Base-by-base conservation (phyloP, 805 yeast genomes). In the Schizosaccharomyces octosporus region DNA sequence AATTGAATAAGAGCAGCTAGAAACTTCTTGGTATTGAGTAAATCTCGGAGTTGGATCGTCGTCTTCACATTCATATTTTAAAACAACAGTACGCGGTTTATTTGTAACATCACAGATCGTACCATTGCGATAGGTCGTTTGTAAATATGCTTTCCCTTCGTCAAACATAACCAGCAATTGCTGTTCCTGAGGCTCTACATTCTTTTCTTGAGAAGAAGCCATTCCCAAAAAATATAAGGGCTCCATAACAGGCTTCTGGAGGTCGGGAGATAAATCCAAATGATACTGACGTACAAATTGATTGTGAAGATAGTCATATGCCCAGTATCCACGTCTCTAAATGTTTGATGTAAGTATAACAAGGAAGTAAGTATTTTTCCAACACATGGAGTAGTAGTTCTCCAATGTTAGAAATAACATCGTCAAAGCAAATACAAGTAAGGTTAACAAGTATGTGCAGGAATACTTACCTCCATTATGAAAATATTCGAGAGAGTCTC, bases 1-100 rank as follows among this genome's bases (percentile, higher is more conserved):
- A 55, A 59, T 59, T 11, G 31, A 29, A 59, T 59, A 59, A 11
- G 55, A 9, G 21, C 61, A 59, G 31, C 51, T 59, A 17, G 55
- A 29, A 2, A 59, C 31, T 42, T 59, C 61, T 15, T 39, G 41
- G 29, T 43, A 43, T 19, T 24, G 36, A 29, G 55, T n/a, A 7
- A 59, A 19, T 15, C 17, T n/a, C 7, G 43, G 51, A 41, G 41
- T 17, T 11, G 21, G 7, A 4, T 21, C 54, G 17, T 31, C 55
- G 11, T 7, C 32, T 1, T 15, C 55, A 21, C 61, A 59, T 59
- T 59, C 55, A 3, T 39, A 59, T 11, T 24, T n/a, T n/a, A 59
- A 31, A 9, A 29, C n/a, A 15, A 42, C 27, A n/a, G 9, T 21
- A 6, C 61, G 21, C 15, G 61, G 61, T 27, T 19, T 29, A n/a